Base-by-base conservation (phyloP, 1,284 basidiomycete species). In the Xerocomus minutiporus region DNA sequence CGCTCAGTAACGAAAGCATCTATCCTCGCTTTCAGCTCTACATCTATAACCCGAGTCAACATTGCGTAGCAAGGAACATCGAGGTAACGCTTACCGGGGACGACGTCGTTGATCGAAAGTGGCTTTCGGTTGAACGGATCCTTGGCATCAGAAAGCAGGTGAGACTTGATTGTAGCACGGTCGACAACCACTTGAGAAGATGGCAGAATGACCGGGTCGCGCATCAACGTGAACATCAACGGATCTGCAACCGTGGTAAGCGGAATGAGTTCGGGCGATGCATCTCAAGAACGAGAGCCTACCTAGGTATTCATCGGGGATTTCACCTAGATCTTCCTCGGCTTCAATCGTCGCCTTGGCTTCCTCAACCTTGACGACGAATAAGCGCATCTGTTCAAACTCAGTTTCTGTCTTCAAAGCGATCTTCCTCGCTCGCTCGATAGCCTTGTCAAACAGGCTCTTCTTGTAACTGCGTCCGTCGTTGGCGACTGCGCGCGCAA, bases 231-330 rank as follows among this genome's bases (percentile, higher is more conserved):
- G 59, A 83, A 90, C 86, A 97, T 94, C 58, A 97, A 75, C 1
- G 93, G 92, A 70, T 97, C 93, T 96, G 17, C 31, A 51, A 39
- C 25, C 13, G 17, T 9, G 4, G 25, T 47, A 8, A 36, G 26
- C 28, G 8, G 38, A 45, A 29, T 45, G 20, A 54, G 49, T 50
- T 40, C 6, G 8, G 12, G 25, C 36, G 15, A 20, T 17, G 15
- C 13, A 1, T 42, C 13, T n/a, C 32, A 36, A 50, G 4, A 49
- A 53, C 40, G 23, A 50, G 31, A 20, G 66, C 82, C 48, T 59
- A 93, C 93, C 93, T 51, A 95, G 71, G 78, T 89, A 99, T 67
- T 99, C 96, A 54, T 99, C 97, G 0, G 97, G 97, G 43, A 97
- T 75, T 34, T 99, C 96, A 35, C 93, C 91, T 50, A 94, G 73